These are phyloP conservation scores for Raphidocelis subcapitata DNA, from an alignment of 139 green algal genomes.

Conservation along the genomic window DNA sequence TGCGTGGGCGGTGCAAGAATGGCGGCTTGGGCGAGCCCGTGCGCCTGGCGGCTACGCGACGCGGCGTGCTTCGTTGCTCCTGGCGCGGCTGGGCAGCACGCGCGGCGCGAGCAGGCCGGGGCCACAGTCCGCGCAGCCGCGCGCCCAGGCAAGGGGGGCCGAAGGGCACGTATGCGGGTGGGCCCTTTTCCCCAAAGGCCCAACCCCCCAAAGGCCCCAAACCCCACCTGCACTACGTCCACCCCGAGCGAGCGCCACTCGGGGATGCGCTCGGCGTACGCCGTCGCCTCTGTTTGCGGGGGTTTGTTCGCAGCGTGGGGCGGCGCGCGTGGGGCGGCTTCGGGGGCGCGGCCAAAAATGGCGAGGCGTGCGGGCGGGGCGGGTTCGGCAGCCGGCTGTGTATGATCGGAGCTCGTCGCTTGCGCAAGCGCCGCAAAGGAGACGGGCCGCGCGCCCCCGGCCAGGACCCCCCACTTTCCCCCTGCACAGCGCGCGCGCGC, in stretches of 20 bases:
- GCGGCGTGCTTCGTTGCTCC: background rate
- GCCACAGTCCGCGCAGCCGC: constrained; percentile 1
- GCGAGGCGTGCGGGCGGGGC: background rate
- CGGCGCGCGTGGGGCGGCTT: too few species aligned
- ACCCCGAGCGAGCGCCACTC: constrained; percentile 70
- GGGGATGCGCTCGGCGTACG: constrained; percentile 41
- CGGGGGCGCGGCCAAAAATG: background rate
- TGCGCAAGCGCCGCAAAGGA: background rate
- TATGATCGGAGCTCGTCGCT: too few species aligned
- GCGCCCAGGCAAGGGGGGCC: background rate
- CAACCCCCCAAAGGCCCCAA: background rate
- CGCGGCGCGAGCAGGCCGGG: background rate
- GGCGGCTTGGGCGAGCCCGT: too few species aligned
- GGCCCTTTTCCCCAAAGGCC: background rate
- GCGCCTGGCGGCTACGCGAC: too few species aligned
- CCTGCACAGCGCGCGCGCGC: background rate
- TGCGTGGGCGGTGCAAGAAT: too few species aligned
- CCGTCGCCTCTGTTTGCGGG: constrained; percentile 14
- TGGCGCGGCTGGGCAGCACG: background rate
- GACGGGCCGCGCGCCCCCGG: background rate
- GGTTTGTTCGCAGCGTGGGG: background rate
- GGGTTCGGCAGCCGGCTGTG: too few species aligned
- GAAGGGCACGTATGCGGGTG: background rate
- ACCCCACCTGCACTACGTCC: constrained; percentile 47
- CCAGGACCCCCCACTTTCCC: background rate